Evolutionary conservation across 352 stramenopile species (phyloP), one percentile per base, ranked within the genome.

Genomic region (Phytophthora multivora): DNA sequence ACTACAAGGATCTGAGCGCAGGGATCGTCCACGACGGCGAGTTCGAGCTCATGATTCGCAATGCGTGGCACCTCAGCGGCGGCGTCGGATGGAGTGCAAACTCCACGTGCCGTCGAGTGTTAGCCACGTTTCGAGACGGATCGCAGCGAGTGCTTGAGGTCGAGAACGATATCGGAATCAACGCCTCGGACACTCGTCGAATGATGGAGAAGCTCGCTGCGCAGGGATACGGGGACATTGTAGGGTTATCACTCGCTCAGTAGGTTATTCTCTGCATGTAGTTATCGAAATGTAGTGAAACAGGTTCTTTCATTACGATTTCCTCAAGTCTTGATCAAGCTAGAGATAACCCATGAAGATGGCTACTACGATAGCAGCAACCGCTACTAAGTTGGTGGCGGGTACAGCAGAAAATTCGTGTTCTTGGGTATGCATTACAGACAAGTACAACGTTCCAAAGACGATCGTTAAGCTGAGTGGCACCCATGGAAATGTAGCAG

Each of bases 1-100:
- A 97, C 76, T 97, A 97, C 73, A 92, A 92, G 30, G 91, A 97
- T 60, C 53, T 97, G 23, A 91, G 84, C 50, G 86, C 80, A 0
- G 82, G 76, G 12, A 91, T 98, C 46, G 59, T 62, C 38, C 69
- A 79, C 49, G 91, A 97, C 71, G 89, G 96, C 59, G 83, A 91
- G 63, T 96, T 95, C 42, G 81, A 93, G 63, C 80, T 93, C 43
- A 91, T 96, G 75, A 73, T 96, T 28, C 75, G 85, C 51, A 95
- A 92, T 36, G 81, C 86, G 12, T 96, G 88, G 90, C 87, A 95
- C 31, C 72, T 98, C 12, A 91, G 77, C 41, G 91, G 90, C 5
- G 91, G 91, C 4, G 57, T 58, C 0, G 88, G 88, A 19, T 90
- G 73, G 75, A 80, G 76, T 48, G 87, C 81, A 18, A 96, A 96